Evolutionary conservation across 2,329 filamentous ascomycete species (phyloP).

Genomic region (Diaporthe amygdali): DNA sequence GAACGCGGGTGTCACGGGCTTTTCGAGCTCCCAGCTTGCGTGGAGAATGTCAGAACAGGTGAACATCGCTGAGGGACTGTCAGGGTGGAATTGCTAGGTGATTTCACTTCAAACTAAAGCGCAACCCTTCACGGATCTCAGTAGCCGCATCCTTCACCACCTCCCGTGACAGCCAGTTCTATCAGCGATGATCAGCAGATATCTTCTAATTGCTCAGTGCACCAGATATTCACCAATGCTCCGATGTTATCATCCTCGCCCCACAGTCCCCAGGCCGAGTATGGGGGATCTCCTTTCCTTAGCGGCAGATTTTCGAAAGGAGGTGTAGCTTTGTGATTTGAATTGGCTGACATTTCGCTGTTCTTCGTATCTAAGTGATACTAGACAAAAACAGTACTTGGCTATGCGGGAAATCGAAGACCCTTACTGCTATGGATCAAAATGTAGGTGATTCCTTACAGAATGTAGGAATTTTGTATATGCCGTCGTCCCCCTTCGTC

Average conservation of each 20-base stretch:
- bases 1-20: background rate
- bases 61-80: background rate
- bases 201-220: too few species aligned
- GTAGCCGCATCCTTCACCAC: constrained; percentile 18
- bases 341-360: background rate
- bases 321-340: background rate
- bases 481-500: too few species aligned
- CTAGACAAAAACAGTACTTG: too few species aligned
- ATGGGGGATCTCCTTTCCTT: background rate
- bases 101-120: constrained; percentile 25
- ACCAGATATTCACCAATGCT: constrained; percentile 9
- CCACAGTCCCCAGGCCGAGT: constrained; percentile 18
- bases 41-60: background rate
- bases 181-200: background rate
- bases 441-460: too few species aligned
- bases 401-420: too few species aligned
- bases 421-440: too few species aligned
- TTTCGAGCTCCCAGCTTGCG: constrained; percentile 2
- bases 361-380: background rate
- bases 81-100: background rate
- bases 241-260: constrained; percentile 21
- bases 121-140: constrained; percentile 22
- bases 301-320: background rate
- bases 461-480: too few species aligned
- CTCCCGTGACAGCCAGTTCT: constrained; percentile 31